Evolutionary conservation across 305 asterid species (phyloP).

Genomic region (Ajuga reptans): DNA sequence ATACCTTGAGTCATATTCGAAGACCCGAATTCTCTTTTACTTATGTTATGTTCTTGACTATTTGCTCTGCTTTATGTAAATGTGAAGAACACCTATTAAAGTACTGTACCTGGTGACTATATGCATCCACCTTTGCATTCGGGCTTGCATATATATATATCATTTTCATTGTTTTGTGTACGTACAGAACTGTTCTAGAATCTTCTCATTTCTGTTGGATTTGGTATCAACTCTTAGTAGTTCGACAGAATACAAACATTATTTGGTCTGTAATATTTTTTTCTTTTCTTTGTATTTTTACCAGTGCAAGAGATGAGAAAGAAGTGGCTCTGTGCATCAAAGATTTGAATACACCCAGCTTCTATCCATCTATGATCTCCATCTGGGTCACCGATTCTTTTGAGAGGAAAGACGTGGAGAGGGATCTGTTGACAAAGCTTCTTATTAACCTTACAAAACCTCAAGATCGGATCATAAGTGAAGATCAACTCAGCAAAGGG

Average conservation of each 20-base stretch:
- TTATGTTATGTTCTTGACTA: neutral
- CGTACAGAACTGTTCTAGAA: neutral
- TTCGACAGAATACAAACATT: neutral
- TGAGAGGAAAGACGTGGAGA: conserved; percentile 56
- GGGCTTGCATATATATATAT: too few relatives aligned
- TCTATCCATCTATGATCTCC: conserved; percentile 52
- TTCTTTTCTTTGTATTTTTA: neutral
- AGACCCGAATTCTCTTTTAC: neutral
- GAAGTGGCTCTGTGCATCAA: conserved; percentile 56
- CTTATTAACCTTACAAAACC: conserved; percentile 43
- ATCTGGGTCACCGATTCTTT: conserved; percentile 57
- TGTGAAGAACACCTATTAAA: neutral
- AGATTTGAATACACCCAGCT: conserved; percentile 55
- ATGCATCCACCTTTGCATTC: neutral
- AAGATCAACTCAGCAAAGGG: conserved; percentile 58
- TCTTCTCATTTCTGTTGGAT: neutral
- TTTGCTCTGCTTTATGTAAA: neutral
- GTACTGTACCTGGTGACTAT: neutral
- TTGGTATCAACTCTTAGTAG: neutral
- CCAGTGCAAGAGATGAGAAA: conserved; percentile 53
- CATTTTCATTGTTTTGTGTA: too few relatives aligned
- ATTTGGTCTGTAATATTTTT: neutral
- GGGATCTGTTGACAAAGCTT: conserved; percentile 49
- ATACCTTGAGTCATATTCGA: neutral
- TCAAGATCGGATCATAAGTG: conserved; percentile 30